Base-by-base conservation (phyloP, 78 protist genomes). In the Dictyostelium capitatum region DNA sequence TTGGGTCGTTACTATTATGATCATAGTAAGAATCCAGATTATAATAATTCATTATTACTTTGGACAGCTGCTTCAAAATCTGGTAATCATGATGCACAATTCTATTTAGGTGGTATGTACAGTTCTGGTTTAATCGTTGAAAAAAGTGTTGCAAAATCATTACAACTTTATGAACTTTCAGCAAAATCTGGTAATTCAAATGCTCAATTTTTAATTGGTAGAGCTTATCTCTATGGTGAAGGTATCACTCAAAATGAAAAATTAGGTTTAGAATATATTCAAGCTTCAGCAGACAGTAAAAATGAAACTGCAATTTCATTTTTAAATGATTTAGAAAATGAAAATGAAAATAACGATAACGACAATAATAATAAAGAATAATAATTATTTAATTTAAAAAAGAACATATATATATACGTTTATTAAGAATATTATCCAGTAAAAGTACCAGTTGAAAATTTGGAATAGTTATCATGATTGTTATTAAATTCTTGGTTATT, bases 21-120 rank as follows among this genome's bases (percentile, higher is more conserved):
- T 77, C 20, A 57, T 25, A 17, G 57, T 28, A 50, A 70, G 6
- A 84, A 75, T 37, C 91, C 91, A 72, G 91, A 84, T 65, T 84
- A 74, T 9, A 51, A 74, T 9, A 46, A 57, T n/a, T 12, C 83
- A 2, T 59, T 56, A 2, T 6, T 59, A 43, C 75, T 84, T 10
- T 84, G 91, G 91, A 59, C 2, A 17, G 19, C 53, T 2, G 64
- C 91, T 47, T 37, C 83, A 25, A 30, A 32, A 41, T 0, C 4
- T 3, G 72, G 75, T 4, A 2, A 84, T 30, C 9, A 23, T 1
- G 79, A 84, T 17, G 43, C 91, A 20, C 82, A 57, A 30, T 84
- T 84, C 53, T 74, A 78, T 84, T 47, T 84, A 2, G 91, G 83
- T 47, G 64, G 65, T 5, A 84, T 84, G 91, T 74, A 54, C 64